Evolutionary conservation across 495 filamentous ascomycete genomes (phyloP), one percentile per base, ranked within the genome.

Genomic region (Penicillium goetzii): DNA sequence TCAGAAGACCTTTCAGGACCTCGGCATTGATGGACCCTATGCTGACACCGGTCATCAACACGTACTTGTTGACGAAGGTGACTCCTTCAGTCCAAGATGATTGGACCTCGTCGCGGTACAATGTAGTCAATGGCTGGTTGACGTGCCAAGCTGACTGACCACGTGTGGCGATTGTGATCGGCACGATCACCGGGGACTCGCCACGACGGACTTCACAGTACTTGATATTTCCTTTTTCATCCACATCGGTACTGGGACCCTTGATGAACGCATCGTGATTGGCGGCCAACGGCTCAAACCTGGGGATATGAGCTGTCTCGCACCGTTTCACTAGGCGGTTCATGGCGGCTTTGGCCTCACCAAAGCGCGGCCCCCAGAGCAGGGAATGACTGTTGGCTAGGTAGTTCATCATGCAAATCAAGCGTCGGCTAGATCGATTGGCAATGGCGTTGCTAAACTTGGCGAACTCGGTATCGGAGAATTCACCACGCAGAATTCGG

Each of bases 1-100:
- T 96, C 76, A 99, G 93, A 59, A 99, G 81, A 40, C 95, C 95
- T 76, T 97, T 93, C 12, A 99, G 84, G 45, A 99, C 94, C 60
- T 98, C 95, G n/a, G 95, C 95, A 72, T 93, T 96, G 69, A 99
- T 99, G 23, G 95, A 99, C 45, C 95, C 95, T 66, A 92, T 93
- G 76, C 95, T 94, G 59, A 96, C 95, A 78, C 95, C 95, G 56
- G 95, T 99, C 94, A 99, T 97, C 62, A 99, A 85, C 33, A 89
- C 96, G 72, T 97, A 91, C 85, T 97, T 97, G 72, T 90, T 91
- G 68, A 91, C 88, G 80, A 97, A 98, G 17, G 90, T 92, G 49
- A 97, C 77, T 98, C 95, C 66, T 95, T 97, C 95, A 97, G 97
- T 41, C 88, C 88, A 21, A 98, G 81, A 14, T 93, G 94, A 56